Evolutionary conservation across 2,329 filamentous ascomycete species (phyloP), one percentile per base, ranked within the genome.

Genomic region (Dactylellina parvicollis): DNA sequence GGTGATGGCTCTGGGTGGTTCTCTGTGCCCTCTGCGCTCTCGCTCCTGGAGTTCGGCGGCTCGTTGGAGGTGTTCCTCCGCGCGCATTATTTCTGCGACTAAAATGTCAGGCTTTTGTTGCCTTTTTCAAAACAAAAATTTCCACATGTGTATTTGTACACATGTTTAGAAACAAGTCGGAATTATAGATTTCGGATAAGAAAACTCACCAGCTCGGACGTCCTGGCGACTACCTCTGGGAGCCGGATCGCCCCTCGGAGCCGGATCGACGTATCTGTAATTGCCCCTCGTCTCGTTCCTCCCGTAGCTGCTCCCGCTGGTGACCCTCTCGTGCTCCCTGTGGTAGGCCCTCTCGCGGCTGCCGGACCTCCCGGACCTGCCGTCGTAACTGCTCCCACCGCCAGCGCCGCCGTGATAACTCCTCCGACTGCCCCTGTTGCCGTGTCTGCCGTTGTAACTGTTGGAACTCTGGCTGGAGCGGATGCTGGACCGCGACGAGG

Each of bases 21-120:
- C 24, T 57, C 66, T 32, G n/a, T 44, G 20, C 28, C 55, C 34
- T 42, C 70, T 26, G 56, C 49, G 61, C 9, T 74, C 70, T 38
- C 61, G 70, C 42, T 69, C 62, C 44, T 64, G 57, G 36, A 74
- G 54, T 49, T 67, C 62, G 26, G 60, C 57, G 46, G 62, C 62
- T 42, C 61, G 49, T 47, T 52, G 49, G 42, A 69, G 61, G 26
- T 69, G 62, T 56, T 66, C 38, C 76, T 76, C 44, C 54, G 76
- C 34, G 78, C 78, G 16, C 76, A 67, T 47, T 77, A 78, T 10
- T 77, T 77, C 18, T 77, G 70, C n/a, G 75, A 66, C 24, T 18
- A 8, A 8, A 4, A 2, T 42, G 7, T 14, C 30, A 44, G 24
- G 36, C 32, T 44, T 22, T 44, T 40, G 7, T 40, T 16, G 5